Conservation (phyloP, 768 basidiomycete species). For the Phaeotremella skinneri region DNA sequence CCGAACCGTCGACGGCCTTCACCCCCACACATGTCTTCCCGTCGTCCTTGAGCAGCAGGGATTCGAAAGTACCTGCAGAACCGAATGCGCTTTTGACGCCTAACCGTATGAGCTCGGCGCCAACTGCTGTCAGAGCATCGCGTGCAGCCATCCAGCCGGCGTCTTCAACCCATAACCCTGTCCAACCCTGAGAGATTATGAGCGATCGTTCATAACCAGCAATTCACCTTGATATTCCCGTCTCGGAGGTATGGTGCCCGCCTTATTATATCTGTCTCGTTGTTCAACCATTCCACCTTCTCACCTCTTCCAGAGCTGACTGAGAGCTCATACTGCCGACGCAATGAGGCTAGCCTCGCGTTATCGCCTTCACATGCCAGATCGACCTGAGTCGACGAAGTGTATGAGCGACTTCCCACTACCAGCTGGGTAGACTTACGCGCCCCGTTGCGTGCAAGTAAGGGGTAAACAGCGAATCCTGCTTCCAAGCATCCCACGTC, state of each 20-base stretch:
- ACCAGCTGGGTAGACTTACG: constrained; percentile 30
- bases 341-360: constrained; percentile 10
- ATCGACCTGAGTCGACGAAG: constrained; percentile 32
- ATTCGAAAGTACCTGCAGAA: constrained; percentile 37
- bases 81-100: constrained; percentile 45
- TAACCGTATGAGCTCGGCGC: constrained; percentile 25
- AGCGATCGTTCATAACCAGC: not conserved
- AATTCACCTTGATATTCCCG: constrained; percentile 24
- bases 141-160: constrained; percentile 49
- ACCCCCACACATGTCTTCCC: constrained; percentile 37
- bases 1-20: constrained; percentile 37
- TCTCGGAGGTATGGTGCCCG: constrained; percentile 29
- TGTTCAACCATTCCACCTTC: constrained; percentile 32
- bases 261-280: constrained; percentile 26
- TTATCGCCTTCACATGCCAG: constrained; percentile 19
- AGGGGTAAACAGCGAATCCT: constrained; percentile 41
- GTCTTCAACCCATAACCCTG: constrained; percentile 32
- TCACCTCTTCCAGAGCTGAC: constrained; percentile 17
- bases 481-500: constrained; percentile 44
- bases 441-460: constrained; percentile 42
- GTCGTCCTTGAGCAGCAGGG: constrained; percentile 27
- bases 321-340: constrained; percentile 22
- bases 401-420: constrained; percentile 1
- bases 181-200: constrained; percentile 35
- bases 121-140: constrained; percentile 43